Evolutionary conservation across 2,329 filamentous ascomycete genomes (phyloP), one percentile per base, ranked within the genome.

Genomic region (Trichophyton benhamiae): DNA sequence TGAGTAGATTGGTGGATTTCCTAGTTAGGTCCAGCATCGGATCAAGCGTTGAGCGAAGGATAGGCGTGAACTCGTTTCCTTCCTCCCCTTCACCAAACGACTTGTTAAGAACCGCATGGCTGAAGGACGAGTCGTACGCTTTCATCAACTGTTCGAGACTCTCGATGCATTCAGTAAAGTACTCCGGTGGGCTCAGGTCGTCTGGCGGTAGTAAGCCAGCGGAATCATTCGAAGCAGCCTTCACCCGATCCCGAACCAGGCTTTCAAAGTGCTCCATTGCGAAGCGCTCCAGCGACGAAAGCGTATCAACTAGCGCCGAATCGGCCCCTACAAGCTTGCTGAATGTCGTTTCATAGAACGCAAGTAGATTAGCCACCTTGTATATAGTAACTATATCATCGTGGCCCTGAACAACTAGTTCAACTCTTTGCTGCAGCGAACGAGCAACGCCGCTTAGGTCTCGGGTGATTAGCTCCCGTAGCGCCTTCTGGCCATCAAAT

Each of bases 351-450:
- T 84, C 85, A 75, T 99, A 99, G 75, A 99, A 99, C 46, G 84
- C 85, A 48, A 97, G 80, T 1, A 99, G 79, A 67, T 95, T 96
- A 9, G 89, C 86, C 46, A 97, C 84, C 71, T 91, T 94, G 77
- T 96, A 99, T 38, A 90, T 87, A 57, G 91, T 78, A 20, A 95
- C 89, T 0, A 87, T 87, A 63, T 97, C 91, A 67, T 96, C 91
- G 71, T 96, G 92, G 63, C 88, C 88, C 68, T 95, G 91, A 15
- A 97, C 87, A 20, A 95, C 88, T 68, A 97, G 88, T 72, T 96
- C 91, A 59, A 95, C 85, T 36, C 92, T 83, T 72, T 96, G 91
- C 27, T 88, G 85, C n/a, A 97, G 75, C n/a, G 91, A 83, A 22
- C 89, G 84, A 42, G 87, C 85, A 3, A 92, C 91, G 0, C 89